A percentile compares a stretch with the other conserved stretches of the same genome.
phyloP scores from a whole-genome alignment of 2,329 filamentous ascomycete species.

The Xylaria sp. region DNA sequence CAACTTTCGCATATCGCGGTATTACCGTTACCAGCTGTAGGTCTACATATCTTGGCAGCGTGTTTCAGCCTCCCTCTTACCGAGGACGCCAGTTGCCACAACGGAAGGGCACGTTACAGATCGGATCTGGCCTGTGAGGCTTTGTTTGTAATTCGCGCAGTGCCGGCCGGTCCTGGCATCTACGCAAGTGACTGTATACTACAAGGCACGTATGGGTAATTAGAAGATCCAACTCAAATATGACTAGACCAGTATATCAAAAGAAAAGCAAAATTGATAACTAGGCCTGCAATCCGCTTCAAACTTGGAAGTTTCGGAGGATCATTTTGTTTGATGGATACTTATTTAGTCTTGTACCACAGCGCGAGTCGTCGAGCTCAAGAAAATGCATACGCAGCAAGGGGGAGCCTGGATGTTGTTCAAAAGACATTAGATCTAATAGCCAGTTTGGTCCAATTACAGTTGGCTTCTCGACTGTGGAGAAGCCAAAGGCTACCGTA shows the following conservation, averaged over 20 bases:
- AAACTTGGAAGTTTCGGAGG: background rate
- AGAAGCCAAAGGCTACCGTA: background rate
- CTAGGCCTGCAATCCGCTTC: background rate
- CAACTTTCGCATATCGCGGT: background rate
- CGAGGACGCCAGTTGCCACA: background rate
- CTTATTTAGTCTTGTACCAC: background rate
- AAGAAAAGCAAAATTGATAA: background rate
- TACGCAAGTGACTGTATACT: background rate
- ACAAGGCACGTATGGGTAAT: background rate
- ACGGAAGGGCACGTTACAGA: background rate
- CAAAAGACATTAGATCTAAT: background rate
- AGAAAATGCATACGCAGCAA: background rate
- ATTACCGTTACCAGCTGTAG: background rate
- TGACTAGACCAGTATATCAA: background rate
- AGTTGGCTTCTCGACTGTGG: slow-evolving; percentile 6
- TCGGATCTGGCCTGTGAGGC: background rate
- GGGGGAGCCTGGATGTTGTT: background rate
- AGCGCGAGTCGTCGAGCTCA: background rate
- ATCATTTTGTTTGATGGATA: background rate
- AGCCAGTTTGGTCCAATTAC: background rate
- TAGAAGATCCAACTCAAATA: background rate
- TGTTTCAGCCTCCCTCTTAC: slow-evolving; percentile 2
- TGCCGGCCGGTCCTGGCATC: background rate
- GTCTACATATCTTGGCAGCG: background rate
- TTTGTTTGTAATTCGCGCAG: background rate